Percentiles rank a stretch among this genome's conserved stretches.
These are phyloP conservation scores for Cryptosporidium bovis DNA, from an alignment of 169 alveolate genomes.

Conservation along the genomic window DNA sequence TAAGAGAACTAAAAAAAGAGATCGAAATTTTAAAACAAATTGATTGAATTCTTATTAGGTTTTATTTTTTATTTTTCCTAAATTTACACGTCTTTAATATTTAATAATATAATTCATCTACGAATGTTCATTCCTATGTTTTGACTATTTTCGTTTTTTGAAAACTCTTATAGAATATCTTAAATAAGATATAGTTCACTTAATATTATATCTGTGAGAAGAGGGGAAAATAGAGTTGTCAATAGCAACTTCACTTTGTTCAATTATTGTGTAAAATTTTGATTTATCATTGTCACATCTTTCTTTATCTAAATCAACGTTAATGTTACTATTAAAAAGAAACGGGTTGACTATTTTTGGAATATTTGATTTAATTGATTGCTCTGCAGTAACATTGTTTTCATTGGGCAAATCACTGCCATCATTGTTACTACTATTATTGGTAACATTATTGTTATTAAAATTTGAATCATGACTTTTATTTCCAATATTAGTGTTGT, in stretches of 20 bases:
- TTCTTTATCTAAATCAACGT: not conserved
- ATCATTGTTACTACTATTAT: not conserved
- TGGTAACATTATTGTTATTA: not conserved
- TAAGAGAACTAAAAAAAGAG: constrained; percentile 23
- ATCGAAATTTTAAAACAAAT: constrained; percentile 5
- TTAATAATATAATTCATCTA: not conserved
- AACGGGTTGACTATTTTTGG: constrained; percentile 6
- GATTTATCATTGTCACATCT: not conserved
- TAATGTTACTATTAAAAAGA: constrained; percentile 9
- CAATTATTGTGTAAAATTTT: constrained; percentile 16
- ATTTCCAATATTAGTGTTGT: not conserved
- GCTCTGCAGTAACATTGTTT: not conserved
- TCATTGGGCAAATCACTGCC: not conserved
- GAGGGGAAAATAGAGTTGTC: constrained; percentile 40
- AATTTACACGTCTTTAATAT: no score
- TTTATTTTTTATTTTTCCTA: not conserved
- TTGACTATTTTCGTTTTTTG: not conserved
- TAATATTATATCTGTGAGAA: constrained; percentile 6
- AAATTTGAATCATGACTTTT: no score
- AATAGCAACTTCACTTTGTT: constrained; percentile 1
- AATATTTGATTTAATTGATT: not conserved
- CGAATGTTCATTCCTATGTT: not conserved
- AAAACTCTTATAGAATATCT: not conserved
- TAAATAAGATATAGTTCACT: not conserved
- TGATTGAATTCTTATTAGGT: not conserved